A percentile compares a stretch with the other conserved stretches of the same genome.
Conservation (phyloP, 2,329 filamentous ascomycete species). For the Xylaria arbuscula region DNA sequence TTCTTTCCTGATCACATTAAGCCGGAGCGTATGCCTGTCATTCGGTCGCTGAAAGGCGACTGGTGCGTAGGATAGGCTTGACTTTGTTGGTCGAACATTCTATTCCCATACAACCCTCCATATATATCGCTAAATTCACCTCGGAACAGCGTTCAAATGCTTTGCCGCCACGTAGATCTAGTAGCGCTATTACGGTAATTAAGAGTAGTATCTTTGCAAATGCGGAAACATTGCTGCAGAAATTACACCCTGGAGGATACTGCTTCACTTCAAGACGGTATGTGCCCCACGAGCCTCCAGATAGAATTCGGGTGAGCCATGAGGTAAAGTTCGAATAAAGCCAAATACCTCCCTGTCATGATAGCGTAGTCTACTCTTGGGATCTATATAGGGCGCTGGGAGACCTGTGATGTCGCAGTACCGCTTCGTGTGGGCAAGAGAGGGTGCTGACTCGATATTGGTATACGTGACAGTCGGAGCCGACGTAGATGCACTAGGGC, state of each 20-base stretch:
- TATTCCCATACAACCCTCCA: conserved; percentile 1
- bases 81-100: conserved; percentile 90
- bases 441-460: conserved; percentile 95
- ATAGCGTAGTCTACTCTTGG: conserved; percentile 93
- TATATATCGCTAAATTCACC: background rate
- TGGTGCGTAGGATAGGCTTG: conserved; percentile 93
- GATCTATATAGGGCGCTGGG: conserved; percentile 90
- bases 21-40: conserved; percentile 94
- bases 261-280: conserved; percentile 84
- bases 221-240: background rate
- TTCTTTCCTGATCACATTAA: conserved; percentile 84
- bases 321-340: conserved; percentile 81
- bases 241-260: conserved; percentile 1
- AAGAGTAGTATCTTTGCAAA: conserved; percentile 9
- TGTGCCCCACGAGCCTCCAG: conserved; percentile 91
- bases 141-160: background rate
- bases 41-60: conserved; percentile 78
- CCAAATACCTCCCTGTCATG: conserved; percentile 93
- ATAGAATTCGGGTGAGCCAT: conserved; percentile 86
- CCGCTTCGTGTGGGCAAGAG: conserved; percentile 82
- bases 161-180: background rate
- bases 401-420: conserved; percentile 98
- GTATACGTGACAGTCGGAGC: conserved; percentile 88
- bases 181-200: conserved; percentile 2
- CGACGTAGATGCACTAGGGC: conserved; percentile 52